A percentile compares a stretch with the other conserved stretches of the same genome.
These are phyloP conservation scores for Copromyces sp. DNA, from an alignment of 495 filamentous ascomycete genomes.

Conservation along the genomic window DNA sequence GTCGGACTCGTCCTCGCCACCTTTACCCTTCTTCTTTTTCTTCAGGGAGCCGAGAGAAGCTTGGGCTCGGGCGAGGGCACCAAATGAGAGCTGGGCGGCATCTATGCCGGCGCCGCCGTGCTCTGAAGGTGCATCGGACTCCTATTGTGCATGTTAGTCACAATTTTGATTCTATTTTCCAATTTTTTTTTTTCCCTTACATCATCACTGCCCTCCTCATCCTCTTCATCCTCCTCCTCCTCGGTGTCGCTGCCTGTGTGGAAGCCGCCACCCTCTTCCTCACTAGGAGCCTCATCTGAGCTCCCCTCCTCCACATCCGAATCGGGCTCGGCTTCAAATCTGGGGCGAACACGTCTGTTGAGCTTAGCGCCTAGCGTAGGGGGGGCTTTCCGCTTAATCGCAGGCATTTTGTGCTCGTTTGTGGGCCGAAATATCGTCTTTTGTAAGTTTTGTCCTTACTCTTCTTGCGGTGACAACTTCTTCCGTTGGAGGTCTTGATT, in stretches of 20 bases:
- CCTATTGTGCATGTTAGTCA: conserved; percentile 1
- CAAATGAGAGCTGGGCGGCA: conserved; percentile 62
- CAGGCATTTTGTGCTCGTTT: conserved; percentile 12
- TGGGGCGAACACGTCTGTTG: conserved; percentile 49
- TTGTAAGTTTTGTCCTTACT: not conserved
- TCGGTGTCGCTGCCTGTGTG: conserved; percentile 20
- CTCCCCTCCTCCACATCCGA: conserved; percentile 29
- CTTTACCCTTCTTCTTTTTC: conserved; percentile 17
- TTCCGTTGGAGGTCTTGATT: not conserved
- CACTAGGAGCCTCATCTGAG: conserved; percentile 17
- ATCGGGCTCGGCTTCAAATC: conserved; percentile 45
- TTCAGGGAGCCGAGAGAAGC: conserved; percentile 38
- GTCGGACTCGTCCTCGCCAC: conserved; percentile 4
- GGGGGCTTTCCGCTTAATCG: conserved; percentile 22
- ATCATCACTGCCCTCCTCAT: conserved; percentile 19
- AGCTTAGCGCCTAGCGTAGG: conserved; percentile 22
- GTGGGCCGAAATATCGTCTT: not conserved
- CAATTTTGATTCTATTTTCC: not conserved
- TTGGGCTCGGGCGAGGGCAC: conserved; percentile 77
- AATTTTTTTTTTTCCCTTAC: not conserved
- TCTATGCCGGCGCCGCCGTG: conserved; percentile 30
- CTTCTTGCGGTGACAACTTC: not conserved
- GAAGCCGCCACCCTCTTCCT: conserved; percentile 25
- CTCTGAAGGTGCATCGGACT: conserved; percentile 22
- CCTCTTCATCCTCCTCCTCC: conserved; percentile 17